Conservation (phyloP, 2,329 filamentous ascomycete genomes). For the Colletotrichum falcatum region DNA sequence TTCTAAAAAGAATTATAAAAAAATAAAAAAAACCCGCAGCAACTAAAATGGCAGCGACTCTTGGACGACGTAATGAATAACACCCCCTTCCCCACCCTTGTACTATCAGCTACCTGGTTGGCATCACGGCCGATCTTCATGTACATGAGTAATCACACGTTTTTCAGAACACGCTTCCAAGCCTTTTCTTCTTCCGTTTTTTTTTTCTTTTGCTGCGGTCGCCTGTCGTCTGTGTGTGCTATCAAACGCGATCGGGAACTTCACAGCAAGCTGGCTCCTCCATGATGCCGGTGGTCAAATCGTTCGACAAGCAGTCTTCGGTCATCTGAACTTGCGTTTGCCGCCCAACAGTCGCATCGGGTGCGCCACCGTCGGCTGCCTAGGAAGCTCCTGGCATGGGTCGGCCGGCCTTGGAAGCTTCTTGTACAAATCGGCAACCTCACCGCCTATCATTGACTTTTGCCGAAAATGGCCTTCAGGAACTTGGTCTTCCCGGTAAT, state of each 20-base stretch:
- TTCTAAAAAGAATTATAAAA: constrained; percentile 15
- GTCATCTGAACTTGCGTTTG: no score
- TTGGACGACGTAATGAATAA: constrained; percentile 31
- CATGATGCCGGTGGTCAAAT: background rate
- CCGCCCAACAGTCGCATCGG: no score
- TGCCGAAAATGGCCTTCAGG: constrained; percentile 27
- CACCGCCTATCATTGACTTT: constrained; percentile 18
- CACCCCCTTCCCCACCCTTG: background rate
- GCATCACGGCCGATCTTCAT: background rate
- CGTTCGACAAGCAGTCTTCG: background rate
- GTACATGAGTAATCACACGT: constrained; percentile 9
- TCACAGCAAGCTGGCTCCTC: background rate
- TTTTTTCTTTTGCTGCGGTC: background rate
- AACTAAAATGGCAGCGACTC: background rate
- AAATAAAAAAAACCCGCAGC: no score
- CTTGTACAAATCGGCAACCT: background rate
- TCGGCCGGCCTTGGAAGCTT: background rate
- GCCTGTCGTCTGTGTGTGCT: background rate
- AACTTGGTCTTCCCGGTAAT: constrained; percentile 17
- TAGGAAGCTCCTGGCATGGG: background rate
- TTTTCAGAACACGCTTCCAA: background rate
- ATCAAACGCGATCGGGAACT: background rate
- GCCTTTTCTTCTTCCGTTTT: background rate
- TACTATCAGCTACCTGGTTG: constrained; percentile 22
- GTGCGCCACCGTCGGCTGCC: background rate